These are phyloP conservation scores for Psilocybe sp. DNA, from an alignment of 768 basidiomycete species.

Conservation along the genomic window DNA sequence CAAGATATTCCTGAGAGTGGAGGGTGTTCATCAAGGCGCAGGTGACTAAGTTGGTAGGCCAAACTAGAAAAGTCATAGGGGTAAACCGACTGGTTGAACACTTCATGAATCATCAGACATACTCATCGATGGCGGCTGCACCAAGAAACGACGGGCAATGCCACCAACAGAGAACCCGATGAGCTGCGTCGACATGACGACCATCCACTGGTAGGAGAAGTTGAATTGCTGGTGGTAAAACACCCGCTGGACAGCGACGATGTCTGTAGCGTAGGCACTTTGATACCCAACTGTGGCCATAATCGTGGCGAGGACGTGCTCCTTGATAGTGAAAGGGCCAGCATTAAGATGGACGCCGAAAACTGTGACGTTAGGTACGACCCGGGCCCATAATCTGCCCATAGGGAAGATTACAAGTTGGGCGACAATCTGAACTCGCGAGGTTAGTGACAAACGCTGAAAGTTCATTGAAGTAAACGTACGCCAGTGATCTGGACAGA, in stretches of 20 bases:
- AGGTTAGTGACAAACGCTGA: not conserved
- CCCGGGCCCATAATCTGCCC: constrained; percentile 55
- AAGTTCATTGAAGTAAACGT: constrained; percentile 9
- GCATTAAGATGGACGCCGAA: constrained; percentile 57
- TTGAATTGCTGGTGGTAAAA: constrained; percentile 66
- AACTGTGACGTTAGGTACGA: constrained; percentile 51
- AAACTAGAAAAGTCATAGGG: constrained; percentile 49
- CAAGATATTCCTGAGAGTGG: constrained; percentile 68
- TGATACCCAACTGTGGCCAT: constrained; percentile 37
- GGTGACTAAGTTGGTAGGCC: constrained; percentile 73
- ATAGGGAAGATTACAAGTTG: constrained; percentile 69
- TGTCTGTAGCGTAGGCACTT: constrained; percentile 74
- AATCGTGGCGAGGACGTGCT: constrained; percentile 64
- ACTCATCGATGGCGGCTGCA: constrained; percentile 72
- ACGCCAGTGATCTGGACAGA: constrained; percentile 56
- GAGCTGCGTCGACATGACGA: constrained; percentile 72
- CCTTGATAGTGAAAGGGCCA: constrained; percentile 74
- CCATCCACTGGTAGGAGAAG: constrained; percentile 70
- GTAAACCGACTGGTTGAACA: constrained; percentile 10
- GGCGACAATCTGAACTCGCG: constrained; percentile 49
- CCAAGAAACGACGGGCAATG: constrained; percentile 72
- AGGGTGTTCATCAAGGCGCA: constrained; percentile 81
- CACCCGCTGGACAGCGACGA: constrained; percentile 73
- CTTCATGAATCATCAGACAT: constrained; percentile 21
- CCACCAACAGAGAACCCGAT: constrained; percentile 84